Evolutionary conservation across 768 basidiomycete genomes (phyloP).

Genomic region (Leccinum broughii): DNA sequence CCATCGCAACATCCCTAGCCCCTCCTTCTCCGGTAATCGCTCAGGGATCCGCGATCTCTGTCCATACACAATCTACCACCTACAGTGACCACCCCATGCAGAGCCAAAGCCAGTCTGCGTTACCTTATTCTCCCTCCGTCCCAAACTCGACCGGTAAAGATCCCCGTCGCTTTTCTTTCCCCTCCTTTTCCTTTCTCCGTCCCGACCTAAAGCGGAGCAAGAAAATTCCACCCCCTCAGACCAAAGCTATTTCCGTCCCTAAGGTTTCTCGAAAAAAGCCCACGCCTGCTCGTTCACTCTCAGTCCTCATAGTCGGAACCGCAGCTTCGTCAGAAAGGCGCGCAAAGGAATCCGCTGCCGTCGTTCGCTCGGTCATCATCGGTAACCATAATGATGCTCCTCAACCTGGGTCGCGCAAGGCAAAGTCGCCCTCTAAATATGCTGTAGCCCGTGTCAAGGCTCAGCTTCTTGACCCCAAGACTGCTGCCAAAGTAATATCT

Average conservation of each 20-base stretch:
- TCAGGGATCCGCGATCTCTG: slow-evolving; percentile 6
- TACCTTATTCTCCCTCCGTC: slow-evolving; percentile 22
- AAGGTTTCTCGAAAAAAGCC: slow-evolving; percentile 44
- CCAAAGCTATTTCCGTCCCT: slow-evolving; percentile 32
- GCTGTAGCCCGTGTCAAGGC: slow-evolving; percentile 66
- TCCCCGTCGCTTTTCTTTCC: slow-evolving; percentile 50
- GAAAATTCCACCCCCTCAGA: slow-evolving; percentile 12
- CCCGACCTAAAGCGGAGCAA: slow-evolving; percentile 32
- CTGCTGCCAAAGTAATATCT: slow-evolving; percentile 70
- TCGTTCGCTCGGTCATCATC: slow-evolving; percentile 68
- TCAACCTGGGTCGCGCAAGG: slow-evolving; percentile 37
- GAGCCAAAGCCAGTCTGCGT: slow-evolving; percentile 29
- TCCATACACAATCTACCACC: slow-evolving; percentile 17
- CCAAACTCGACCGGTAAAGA: slow-evolving; percentile 23
- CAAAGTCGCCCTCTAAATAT: slow-evolving; percentile 44
- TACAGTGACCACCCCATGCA: slow-evolving; percentile 23
- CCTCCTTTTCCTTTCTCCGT: slow-evolving; percentile 44
- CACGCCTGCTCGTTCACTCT: slow-evolving; percentile 37
- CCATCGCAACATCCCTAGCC: slow-evolving; percentile 15
- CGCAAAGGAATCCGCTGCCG: slow-evolving; percentile 61
- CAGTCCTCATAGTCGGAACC: slow-evolving; percentile 32
- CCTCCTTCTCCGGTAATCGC: slow-evolving; percentile 17
- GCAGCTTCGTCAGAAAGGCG: slow-evolving; percentile 49
- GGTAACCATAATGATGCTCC: slow-evolving; percentile 43
- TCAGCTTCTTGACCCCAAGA: slow-evolving; percentile 63